A percentile compares a stretch with the other conserved stretches of the same genome.
phyloP scores from a whole-genome alignment of 768 basidiomycete genomes.

The Termitomyces sp. region DNA sequence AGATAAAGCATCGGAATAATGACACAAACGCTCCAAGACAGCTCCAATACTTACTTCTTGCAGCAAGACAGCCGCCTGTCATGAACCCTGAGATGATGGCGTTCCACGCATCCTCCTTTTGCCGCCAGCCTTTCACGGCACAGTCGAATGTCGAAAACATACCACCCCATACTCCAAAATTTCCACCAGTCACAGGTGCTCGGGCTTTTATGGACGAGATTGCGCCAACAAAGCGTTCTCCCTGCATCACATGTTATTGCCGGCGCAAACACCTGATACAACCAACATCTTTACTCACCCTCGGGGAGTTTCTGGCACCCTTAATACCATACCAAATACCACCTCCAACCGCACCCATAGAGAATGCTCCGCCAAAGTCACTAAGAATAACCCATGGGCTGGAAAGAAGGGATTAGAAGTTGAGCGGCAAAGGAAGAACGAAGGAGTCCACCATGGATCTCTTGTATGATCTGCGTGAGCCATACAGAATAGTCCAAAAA shows the following conservation, averaged over 20 bases:
- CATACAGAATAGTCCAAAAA: conserved; percentile 42
- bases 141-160: conserved; percentile 99
- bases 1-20: conserved; percentile 6
- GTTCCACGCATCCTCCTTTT: conserved; percentile 99
- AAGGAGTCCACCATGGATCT: conserved; percentile 74
- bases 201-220: conserved; percentile 96
- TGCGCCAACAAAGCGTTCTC: conserved; percentile 92
- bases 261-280: not conserved
- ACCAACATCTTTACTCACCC: conserved; percentile 45
- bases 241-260: conserved; percentile 41
- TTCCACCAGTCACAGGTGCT: conserved; percentile 96
- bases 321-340: conserved; percentile 99
- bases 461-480: conserved; percentile 90
- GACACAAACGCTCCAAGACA: not conserved
- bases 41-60: conserved; percentile 69
- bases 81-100: conserved; percentile 97
- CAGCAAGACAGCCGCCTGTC: conserved; percentile 95
- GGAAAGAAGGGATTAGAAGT: conserved; percentile 4
- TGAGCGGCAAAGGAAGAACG: not conserved
- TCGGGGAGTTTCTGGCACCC: conserved; percentile 93
- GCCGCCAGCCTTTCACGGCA: conserved; percentile 93
- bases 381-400: conserved; percentile 99
- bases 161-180: conserved; percentile 95
- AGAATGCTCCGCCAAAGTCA: conserved; percentile 96
- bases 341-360: conserved; percentile 97